phyloP scores from a whole-genome alignment of 345 rosid species.

The Eucalyptus albens region DNA sequence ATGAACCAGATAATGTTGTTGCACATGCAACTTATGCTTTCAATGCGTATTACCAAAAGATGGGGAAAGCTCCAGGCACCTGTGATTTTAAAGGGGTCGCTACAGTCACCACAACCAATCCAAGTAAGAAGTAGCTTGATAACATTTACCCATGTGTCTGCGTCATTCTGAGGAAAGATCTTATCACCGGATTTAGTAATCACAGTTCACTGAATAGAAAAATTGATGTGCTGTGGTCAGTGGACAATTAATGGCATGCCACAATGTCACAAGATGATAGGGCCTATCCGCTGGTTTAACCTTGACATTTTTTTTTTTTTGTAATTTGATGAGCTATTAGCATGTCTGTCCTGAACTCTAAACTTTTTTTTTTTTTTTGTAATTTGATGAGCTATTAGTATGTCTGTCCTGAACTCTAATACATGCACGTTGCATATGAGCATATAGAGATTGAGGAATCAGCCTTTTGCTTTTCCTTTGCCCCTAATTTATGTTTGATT shows the following conservation, averaged over 20 bases:
- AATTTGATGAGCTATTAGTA: neutral
- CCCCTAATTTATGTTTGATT: neutral
- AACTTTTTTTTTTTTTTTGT: neutral
- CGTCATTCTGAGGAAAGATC: neutral
- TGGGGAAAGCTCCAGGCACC: slow-evolving; percentile 60
- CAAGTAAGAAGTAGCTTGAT: slow-evolving; percentile 34
- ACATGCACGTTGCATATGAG: neutral
- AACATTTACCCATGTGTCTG: neutral
- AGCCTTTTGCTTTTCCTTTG: neutral
- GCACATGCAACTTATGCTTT: slow-evolving; percentile 81
- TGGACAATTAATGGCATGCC: neutral
- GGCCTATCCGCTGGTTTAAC: neutral
- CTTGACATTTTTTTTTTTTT: neutral
- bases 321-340: too few species aligned
- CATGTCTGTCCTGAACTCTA: too few species aligned
- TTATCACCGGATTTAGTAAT: neutral
- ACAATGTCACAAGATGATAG: neutral
- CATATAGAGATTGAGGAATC: neutral
- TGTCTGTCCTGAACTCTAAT: neutral
- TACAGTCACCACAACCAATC: slow-evolving; percentile 70
- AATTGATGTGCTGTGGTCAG: neutral
- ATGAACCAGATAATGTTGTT: slow-evolving; percentile 70
- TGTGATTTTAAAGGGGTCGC: slow-evolving; percentile 98
- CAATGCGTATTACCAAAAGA: slow-evolving; percentile 75
- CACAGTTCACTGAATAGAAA: neutral